phyloP scores from a whole-genome alignment of 179 eudicot species.

The Carnegiea gigantea region DNA sequence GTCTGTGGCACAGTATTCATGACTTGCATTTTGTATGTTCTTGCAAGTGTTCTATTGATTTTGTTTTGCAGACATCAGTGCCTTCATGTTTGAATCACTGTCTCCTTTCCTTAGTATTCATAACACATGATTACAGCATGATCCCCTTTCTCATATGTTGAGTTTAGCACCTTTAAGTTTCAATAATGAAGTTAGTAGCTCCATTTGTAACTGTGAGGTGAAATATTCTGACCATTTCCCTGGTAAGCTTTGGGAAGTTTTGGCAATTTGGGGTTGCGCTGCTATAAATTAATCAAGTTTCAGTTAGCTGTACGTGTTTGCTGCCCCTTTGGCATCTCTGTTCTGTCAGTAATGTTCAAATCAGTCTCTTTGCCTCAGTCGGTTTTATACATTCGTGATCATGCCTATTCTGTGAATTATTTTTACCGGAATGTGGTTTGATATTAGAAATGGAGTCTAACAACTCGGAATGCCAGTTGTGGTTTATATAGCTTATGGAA shows the following conservation, averaged over 20 bases:
- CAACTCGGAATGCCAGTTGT: background rate
- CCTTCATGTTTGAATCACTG: background rate
- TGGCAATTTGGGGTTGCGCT: background rate
- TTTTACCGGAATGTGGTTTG: background rate
- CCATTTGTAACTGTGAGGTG: background rate
- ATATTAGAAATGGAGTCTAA: background rate
- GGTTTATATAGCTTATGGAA: background rate
- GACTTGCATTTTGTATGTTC: constrained; percentile 5
- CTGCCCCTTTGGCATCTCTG: background rate
- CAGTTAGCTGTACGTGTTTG: background rate
- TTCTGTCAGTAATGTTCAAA: background rate
- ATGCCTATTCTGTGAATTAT: background rate
- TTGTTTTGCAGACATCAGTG: background rate
- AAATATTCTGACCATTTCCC: background rate
- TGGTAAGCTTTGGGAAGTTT: background rate
- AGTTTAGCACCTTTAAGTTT: background rate
- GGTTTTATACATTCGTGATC: background rate
- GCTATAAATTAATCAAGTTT: background rate
- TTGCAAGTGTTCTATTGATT: background rate
- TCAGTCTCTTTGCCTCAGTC: background rate
- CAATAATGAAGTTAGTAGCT: background rate
- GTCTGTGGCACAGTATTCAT: background rate
- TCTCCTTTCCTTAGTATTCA: background rate
- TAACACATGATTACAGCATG: background rate
- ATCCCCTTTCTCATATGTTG: background rate